phyloP scores from a whole-genome alignment of 257 asterid species.

The Mitragyna speciosa region DNA sequence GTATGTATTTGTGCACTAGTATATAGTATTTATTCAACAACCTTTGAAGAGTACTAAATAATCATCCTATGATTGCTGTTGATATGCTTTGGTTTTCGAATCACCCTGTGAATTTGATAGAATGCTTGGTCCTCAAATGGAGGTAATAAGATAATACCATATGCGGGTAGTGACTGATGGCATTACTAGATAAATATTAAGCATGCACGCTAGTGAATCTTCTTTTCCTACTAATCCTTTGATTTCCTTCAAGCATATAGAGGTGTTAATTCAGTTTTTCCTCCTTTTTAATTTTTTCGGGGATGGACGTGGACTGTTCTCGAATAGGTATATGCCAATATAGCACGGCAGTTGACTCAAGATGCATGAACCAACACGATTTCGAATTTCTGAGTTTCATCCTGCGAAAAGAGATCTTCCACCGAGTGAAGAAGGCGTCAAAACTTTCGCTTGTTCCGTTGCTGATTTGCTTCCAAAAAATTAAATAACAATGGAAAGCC shows the following conservation, averaged over 20 bases:
- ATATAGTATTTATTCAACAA: too few species aligned
- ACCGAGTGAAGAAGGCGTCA: slow-evolving; percentile 12
- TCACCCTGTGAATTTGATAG: neutral
- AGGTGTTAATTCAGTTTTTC: too few species aligned
- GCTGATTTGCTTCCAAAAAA: neutral
- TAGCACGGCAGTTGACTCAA: slow-evolving; percentile 1
- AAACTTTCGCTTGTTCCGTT: slow-evolving; percentile 11
- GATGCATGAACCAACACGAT: slow-evolving; percentile 41
- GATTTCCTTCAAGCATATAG: too few species aligned
- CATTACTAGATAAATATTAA: neutral
- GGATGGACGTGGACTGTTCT: neutral
- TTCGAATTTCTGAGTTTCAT: neutral
- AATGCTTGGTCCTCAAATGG: too few species aligned
- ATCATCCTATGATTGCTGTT: neutral
- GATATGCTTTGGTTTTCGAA: neutral
- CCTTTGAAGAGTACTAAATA: too few species aligned
- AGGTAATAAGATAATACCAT: too few species aligned
- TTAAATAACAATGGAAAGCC: neutral
- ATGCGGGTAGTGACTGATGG: neutral
- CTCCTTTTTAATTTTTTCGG: too few species aligned
- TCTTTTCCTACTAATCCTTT: neutral
- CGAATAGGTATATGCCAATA: too few species aligned
- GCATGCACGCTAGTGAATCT: neutral
- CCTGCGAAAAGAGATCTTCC: neutral
- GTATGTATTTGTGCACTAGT: neutral